Evolutionary conservation across 2,329 filamentous ascomycete species (phyloP).

Genomic region (Fusarium heterosporum): DNA sequence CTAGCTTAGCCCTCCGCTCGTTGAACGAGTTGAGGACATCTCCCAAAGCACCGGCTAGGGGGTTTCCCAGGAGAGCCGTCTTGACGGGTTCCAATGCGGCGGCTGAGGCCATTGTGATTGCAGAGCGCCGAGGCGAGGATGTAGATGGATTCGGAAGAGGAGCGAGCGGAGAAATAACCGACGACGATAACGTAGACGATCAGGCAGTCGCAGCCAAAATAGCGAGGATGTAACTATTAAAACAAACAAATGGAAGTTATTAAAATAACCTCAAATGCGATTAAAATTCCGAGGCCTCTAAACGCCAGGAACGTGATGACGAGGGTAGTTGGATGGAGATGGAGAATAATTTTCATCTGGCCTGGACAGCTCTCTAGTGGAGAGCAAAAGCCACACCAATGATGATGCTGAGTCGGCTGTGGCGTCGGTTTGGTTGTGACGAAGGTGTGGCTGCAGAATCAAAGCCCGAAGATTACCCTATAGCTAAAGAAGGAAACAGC

Average conservation of each 20-base stretch:
- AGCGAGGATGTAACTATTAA: constrained; percentile 17
- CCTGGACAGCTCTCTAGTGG: constrained; percentile 46
- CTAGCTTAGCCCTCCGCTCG: constrained; percentile 87
- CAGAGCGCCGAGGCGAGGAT: constrained; percentile 44
- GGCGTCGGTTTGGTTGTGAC: constrained; percentile 17
- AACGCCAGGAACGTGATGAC: constrained; percentile 51
- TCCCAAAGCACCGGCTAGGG: constrained; percentile 74
- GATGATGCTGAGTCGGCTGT: constrained; percentile 45
- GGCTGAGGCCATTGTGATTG: constrained; percentile 64
- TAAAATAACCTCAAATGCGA: constrained; percentile 39
- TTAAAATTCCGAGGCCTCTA: constrained; percentile 44
- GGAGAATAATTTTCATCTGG: constrained; percentile 54
- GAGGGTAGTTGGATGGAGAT: constrained; percentile 48
- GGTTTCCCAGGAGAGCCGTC: constrained; percentile 79
- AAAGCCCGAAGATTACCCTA: constrained; percentile 27
- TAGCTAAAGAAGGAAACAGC: constrained; percentile 5
- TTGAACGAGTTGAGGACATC: constrained; percentile 86
- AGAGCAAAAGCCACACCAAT: constrained; percentile 49
- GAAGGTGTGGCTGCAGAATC: constrained; percentile 16
- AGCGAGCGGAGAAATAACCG: constrained; percentile 36
- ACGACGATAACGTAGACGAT: constrained; percentile 33
- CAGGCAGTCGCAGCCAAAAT: constrained; percentile 14
- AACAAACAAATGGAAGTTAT: constrained; percentile 35
- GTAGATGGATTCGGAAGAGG: constrained; percentile 43
- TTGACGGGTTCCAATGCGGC: constrained; percentile 62